phyloP scores from a whole-genome alignment of 305 asterid genomes.

The Fraxinus xanthoxyloides region DNA sequence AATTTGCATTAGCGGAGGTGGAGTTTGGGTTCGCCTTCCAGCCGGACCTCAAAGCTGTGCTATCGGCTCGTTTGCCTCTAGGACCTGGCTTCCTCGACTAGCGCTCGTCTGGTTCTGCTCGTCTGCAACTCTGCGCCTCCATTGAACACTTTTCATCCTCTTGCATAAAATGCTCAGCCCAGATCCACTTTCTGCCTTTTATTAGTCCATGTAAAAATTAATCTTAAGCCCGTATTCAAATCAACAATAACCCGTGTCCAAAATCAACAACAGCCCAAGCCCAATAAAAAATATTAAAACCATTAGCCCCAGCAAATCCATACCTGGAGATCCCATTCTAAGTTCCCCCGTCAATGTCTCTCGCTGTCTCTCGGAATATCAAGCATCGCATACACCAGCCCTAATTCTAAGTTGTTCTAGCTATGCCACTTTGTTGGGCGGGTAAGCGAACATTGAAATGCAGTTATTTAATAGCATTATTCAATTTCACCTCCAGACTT shows the following conservation, averaged over 20 bases:
- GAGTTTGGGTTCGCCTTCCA: constrained; percentile 87
- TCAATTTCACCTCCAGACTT: constrained; percentile 17
- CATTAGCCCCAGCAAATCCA: no score
- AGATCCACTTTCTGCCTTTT: no score
- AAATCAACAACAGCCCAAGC: no score
- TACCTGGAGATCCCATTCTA: no score
- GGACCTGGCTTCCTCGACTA: constrained; percentile 94
- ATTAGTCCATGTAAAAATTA: no score
- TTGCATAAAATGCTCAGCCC: no score
- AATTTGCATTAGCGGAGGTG: constrained; percentile 85
- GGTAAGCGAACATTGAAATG: background rate
- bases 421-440: constrained; percentile 21
- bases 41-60: constrained; percentile 80
- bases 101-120: constrained; percentile 69
- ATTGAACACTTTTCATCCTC: constrained; percentile 38
- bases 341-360: no score
- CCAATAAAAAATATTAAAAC: no score
- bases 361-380: no score
- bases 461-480: background rate
- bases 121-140: constrained; percentile 78
- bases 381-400: no score
- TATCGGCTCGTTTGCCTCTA: constrained; percentile 70
- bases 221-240: no score
- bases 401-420: background rate
- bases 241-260: no score